Conservation (phyloP, 1,284 basidiomycete genomes). For the Cryptococcus sp. region DNA sequence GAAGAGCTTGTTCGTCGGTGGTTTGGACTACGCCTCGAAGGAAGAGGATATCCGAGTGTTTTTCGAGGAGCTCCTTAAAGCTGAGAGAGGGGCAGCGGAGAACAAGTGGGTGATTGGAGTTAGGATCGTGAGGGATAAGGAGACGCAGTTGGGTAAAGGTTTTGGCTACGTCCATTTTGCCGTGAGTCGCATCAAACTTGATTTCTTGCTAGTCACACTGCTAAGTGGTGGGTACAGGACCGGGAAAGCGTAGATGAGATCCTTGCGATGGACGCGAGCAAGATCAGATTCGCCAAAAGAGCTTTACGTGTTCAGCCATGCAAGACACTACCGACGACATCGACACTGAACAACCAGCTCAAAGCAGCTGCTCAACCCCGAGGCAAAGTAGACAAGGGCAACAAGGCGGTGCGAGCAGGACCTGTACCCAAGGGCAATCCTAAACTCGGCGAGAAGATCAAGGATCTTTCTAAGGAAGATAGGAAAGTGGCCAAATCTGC, state of each 20-base stretch:
- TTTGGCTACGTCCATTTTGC: slow-evolving; percentile 91
- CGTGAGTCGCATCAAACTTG: slow-evolving; percentile 57
- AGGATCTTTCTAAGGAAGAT: slow-evolving; percentile 75
- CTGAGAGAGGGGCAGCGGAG: slow-evolving; percentile 66
- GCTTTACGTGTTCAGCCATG: slow-evolving; percentile 82
- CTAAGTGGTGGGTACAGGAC: slow-evolving; percentile 59
- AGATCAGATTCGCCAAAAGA: slow-evolving; percentile 85
- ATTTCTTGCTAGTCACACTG: too few species aligned
- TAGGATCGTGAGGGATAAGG: slow-evolving; percentile 84
- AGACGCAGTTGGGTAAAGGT: slow-evolving; percentile 95
- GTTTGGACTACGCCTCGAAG: slow-evolving; percentile 85
- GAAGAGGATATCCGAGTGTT: slow-evolving; percentile 87
- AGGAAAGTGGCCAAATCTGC: slow-evolving; percentile 76
- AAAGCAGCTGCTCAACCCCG: slow-evolving; percentile 19
- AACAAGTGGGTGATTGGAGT: slow-evolving; percentile 76
- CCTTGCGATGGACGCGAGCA: slow-evolving; percentile 68
- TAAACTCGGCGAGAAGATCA: slow-evolving; percentile 70
- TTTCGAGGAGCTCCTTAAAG: slow-evolving; percentile 75
- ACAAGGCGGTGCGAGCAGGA: slow-evolving; percentile 7
- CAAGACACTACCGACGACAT: slow-evolving; percentile 59
- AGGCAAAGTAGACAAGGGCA: slow-evolving; percentile 6
- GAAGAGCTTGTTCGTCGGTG: slow-evolving; percentile 84
- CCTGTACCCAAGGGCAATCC: slow-evolving; percentile 73
- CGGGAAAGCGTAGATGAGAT: slow-evolving; percentile 86
- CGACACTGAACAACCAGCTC: slow-evolving; percentile 18